phyloP scores from a whole-genome alignment of 2,329 filamentous ascomycete species.

The Colletotrichum lindemuthianum region DNA sequence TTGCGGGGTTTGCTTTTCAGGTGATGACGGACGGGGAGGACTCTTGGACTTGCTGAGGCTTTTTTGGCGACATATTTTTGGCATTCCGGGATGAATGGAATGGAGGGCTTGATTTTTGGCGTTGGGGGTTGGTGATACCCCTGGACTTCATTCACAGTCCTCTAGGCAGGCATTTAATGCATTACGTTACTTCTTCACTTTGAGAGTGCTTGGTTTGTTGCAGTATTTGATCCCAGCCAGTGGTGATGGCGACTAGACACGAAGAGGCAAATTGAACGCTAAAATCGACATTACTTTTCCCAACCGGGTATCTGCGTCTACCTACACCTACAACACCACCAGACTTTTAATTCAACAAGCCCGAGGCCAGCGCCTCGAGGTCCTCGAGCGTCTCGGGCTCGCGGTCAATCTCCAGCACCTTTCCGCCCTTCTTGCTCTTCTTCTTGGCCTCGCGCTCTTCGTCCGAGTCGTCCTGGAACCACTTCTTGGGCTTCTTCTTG shows the following conservation, averaged over 20 bases:
- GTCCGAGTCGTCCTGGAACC: slow-evolving; percentile 76
- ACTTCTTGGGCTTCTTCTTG: slow-evolving; percentile 78
- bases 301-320: slow-evolving; percentile 43
- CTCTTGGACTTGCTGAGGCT: background rate
- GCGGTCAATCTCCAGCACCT: slow-evolving; percentile 69
- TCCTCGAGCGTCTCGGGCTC: slow-evolving; percentile 84
- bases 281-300: slow-evolving; percentile 10
- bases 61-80: background rate
- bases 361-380: slow-evolving; percentile 79
- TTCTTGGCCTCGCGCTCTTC: slow-evolving; percentile 50
- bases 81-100: slow-evolving; percentile 21
- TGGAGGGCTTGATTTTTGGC: slow-evolving; percentile 20
- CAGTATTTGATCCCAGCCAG: background rate
- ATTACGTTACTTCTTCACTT: slow-evolving; percentile 3
- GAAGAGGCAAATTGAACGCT: background rate
- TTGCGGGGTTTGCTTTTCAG: background rate
- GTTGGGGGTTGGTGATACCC: slow-evolving; percentile 37
- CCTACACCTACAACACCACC: background rate
- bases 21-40: background rate
- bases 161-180: slow-evolving; percentile 21
- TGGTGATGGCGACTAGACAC: background rate
- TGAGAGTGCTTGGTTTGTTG: background rate
- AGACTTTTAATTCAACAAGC: slow-evolving; percentile 60
- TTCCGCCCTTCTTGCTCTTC: slow-evolving; percentile 58
- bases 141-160: slow-evolving; percentile 23